Conservation (phyloP, 2,329 filamentous ascomycete genomes). For the Phyllosticta paracitricarpa region DNA sequence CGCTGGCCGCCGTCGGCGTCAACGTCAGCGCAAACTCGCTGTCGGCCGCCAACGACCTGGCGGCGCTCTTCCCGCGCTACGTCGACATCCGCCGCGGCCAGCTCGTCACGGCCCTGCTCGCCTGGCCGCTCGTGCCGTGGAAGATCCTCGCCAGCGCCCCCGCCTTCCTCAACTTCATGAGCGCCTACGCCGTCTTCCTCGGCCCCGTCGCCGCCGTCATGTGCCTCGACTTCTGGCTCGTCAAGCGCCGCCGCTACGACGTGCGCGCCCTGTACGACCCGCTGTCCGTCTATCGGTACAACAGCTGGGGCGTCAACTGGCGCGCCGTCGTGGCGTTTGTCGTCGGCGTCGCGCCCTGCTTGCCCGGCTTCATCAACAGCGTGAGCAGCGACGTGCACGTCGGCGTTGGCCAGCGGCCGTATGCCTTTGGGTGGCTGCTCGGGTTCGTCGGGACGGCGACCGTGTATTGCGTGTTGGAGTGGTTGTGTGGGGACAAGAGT, state of each 20-base stretch:
- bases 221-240: constrained; percentile 50
- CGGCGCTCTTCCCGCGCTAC: constrained; percentile 42
- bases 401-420: constrained; percentile 44
- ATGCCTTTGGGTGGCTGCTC: constrained; percentile 57
- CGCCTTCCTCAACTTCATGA: constrained; percentile 49
- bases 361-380: constrained; percentile 44
- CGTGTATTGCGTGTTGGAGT: constrained; percentile 45
- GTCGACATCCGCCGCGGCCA: constrained; percentile 43
- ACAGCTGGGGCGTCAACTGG: constrained; percentile 45
- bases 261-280: constrained; percentile 44
- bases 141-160: constrained; percentile 35
- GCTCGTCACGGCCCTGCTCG: constrained; percentile 34
- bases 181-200: constrained; percentile 55
- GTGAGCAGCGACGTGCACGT: constrained; percentile 32
- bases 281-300: constrained; percentile 42
- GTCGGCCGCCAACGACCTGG: constrained; percentile 45
- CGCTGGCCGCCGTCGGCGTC: constrained; percentile 41
- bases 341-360: constrained; percentile 45
- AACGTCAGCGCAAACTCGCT: constrained; percentile 46
- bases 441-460: constrained; percentile 47
- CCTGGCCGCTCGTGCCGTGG: constrained; percentile 38
- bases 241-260: constrained; percentile 41
- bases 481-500: constrained; percentile 40
- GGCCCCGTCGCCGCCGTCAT: constrained; percentile 54
- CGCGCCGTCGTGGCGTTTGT: constrained; percentile 48